These are phyloP conservation scores for Apiospora rasikravindrae DNA, from an alignment of 2,329 filamentous ascomycete genomes.

Conservation along the genomic window DNA sequence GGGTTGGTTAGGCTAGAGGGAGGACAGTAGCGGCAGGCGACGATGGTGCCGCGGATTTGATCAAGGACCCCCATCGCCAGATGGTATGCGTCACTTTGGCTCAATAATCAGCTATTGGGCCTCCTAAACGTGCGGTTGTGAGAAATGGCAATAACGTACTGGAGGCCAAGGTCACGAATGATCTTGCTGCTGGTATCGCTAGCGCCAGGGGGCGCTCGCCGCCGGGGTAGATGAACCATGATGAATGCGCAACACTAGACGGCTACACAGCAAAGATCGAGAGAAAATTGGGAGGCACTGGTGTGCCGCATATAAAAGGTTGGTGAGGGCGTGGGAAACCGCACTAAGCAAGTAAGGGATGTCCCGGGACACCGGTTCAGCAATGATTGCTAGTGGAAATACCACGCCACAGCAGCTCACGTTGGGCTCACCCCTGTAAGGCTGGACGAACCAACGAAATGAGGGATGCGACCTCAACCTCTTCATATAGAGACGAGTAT, in stretches of 20 bases:
- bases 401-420: not conserved
- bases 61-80: slow-evolving; percentile 5
- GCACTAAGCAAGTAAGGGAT: not conserved
- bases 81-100: slow-evolving; percentile 18
- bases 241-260: too few species aligned
- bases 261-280: too few species aligned
- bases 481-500: too few species aligned
- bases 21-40: slow-evolving; percentile 18
- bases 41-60: not conserved
- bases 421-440: not conserved
- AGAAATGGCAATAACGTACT: not conserved
- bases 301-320: too few species aligned
- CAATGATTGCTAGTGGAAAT: not conserved
- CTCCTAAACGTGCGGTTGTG: too few species aligned
- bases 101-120: not conserved
- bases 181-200: not conserved
- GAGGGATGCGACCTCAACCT: not conserved
- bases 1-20: not conserved
- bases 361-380: too few species aligned
- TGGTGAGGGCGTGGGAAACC: not conserved
- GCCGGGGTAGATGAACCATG: not conserved
- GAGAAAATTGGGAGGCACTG: too few species aligned
- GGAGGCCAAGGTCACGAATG: not conserved
- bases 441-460: not conserved
- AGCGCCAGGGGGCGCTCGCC: not conserved